Conservation (phyloP, 768 basidiomycete species). For the Collybiopsis luxurians region DNA sequence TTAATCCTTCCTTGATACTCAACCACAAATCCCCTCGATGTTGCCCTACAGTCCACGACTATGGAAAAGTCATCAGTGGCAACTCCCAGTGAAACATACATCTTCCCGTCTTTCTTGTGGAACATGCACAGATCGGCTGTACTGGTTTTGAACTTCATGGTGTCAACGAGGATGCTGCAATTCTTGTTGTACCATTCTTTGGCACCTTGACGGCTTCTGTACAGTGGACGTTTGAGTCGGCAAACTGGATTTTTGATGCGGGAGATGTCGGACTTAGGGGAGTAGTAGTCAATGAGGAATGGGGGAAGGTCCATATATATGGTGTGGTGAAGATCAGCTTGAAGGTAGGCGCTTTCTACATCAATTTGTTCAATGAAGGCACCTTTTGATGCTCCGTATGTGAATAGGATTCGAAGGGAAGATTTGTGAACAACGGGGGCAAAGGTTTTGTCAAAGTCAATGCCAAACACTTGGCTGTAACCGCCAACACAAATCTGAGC, state of each 20-base stretch:
- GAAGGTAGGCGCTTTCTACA: conserved; percentile 15
- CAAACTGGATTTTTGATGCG: neutral
- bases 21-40: conserved; percentile 13
- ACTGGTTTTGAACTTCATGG: neutral
- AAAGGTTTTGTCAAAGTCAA: conserved; percentile 21
- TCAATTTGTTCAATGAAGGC: conserved; percentile 14
- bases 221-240: neutral
- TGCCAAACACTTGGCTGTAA: conserved; percentile 29
- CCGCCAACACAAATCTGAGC: conserved; percentile 40
- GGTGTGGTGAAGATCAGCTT: conserved; percentile 23
- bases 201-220: neutral
- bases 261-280: too few species aligned
- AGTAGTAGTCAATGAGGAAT: neutral
- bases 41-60: conserved; percentile 6
- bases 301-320: conserved; percentile 12
- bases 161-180: neutral
- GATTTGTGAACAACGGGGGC: conserved; percentile 2
- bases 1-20: neutral
- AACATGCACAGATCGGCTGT: conserved; percentile 16
- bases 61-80: conserved; percentile 24
- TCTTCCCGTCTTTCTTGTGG: neutral
- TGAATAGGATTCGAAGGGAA: conserved; percentile 7
- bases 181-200: conserved; percentile 1
- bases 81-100: neutral
- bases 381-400: conserved; percentile 7